Base-by-base conservation (phyloP, 2,329 filamentous ascomycete species). In the Coleophoma crateriformis region DNA sequence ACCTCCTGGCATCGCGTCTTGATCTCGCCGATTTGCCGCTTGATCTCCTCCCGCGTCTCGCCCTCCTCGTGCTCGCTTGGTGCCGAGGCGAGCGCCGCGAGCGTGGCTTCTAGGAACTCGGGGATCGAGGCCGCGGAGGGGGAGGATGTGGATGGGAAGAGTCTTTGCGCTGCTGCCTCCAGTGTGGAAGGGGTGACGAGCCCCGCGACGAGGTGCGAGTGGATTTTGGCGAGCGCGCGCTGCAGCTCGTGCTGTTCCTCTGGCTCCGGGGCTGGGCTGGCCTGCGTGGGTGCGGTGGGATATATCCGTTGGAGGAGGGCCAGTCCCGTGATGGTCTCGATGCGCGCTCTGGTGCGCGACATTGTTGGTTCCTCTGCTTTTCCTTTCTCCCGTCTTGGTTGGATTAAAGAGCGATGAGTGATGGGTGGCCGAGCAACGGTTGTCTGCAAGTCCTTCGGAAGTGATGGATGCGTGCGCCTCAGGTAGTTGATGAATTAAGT, bases 381-480 rank as follows among this genome's bases (percentile, higher is more conserved):
- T 55, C 54, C n/a, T 34, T 15, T n/a, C 42, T 47, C 46, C 56
- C 54, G 42, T 48, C 7, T 20, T 46, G 12, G n/a, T 32, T 27
- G n/a, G 13, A 20, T 44, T 44, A 10, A 4, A 7, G 8, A 27
- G 27, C 7, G 8, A 7, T 27, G 27, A 27, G 27, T 27, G 27
- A 4, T 10, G 27, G 2, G 8, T 7, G 27, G 6, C 7, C 22
- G 22, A 27, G 22, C 22, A 27, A 7, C 4, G 8, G 27, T 7
- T 27, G 27, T 27, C 2, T 4, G 6, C 27, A 10, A 27, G 6
- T 27, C 27, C 8, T 4, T 27, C 6, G 27, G 7, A 27, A 4
- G 6, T 27, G 27, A 7, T 27, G 27, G 27, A 27, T 27, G 27
- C 27, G 27, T 27, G 27, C 2, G 8, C 27, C 19, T 3, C 8